Base-by-base conservation (phyloP, 352 stramenopile genomes). In the Thraustochytrium striatum region DNA sequence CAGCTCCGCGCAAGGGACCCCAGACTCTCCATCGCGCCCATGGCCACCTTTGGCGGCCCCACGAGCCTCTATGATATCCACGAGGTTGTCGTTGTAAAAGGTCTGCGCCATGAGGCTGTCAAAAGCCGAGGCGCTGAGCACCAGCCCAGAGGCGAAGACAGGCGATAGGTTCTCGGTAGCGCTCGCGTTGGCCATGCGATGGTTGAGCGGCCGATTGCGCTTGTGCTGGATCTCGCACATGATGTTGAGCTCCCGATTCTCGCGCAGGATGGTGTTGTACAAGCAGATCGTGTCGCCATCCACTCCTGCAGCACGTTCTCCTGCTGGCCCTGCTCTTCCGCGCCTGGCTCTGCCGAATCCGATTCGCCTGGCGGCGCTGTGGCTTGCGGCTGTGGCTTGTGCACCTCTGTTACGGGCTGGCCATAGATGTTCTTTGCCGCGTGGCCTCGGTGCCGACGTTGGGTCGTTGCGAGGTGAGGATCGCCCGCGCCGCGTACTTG, bases 51-150 rank as follows among this genome's bases (percentile, higher is more conserved):
- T 8, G 43, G 19, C 32, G 32, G 30, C 8, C 36, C n/a, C 21
- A 75, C 41, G 11, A 75, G 65, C 3, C 65, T 21, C 16, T 19
- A 75, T 25, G 7, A 75, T 19, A 16, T 8, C 38, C 2, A 75
- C 41, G 1, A 75, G 44, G 28, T 75, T 30, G 0, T 61, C 30
- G 50, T 75, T 75, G 41, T 70, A 75, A n/a, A 61, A 43, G 8
- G 52, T 61, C 39, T 75, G 65, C 32, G 65, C 65, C 65, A 75
- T 75, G 50, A 75, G 41, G 3, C 33, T 72, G 30, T 75, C 65
- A 25, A 75, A 75, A 30, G 61, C 30, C 21, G 43, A 30, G 8
- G 32, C 52, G 25, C 44, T 47, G 9, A 75, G 52, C 43, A 75
- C 65, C 32, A 32, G 58, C 21, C 65, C 65, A 28, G 65, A 75